These are phyloP conservation scores for Pontederia paniculata DNA, from an alignment of 176 grass and related monocot genomes.

Conservation along the genomic window DNA sequence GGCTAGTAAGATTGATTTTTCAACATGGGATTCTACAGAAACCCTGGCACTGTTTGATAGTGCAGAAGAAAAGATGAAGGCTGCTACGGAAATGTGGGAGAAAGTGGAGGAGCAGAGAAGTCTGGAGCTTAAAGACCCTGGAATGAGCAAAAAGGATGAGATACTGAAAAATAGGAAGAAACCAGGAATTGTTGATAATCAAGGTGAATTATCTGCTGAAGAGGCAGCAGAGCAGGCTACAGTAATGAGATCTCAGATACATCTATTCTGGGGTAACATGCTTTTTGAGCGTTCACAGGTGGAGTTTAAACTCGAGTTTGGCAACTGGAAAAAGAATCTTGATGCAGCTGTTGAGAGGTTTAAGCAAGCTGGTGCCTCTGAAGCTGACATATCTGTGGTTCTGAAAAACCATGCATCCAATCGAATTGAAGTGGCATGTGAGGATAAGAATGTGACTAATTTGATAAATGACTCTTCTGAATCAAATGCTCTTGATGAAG, in stretches of 20 bases:
- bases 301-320: constrained; percentile 63
- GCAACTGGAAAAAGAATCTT: constrained; percentile 73
- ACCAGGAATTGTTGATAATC: constrained; percentile 19
- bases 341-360: constrained; percentile 78
- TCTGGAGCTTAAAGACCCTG: constrained; percentile 31
- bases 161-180: constrained; percentile 33
- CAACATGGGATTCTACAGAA: constrained; percentile 28
- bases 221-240: constrained; percentile 57
- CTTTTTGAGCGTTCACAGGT: constrained; percentile 79
- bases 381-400: constrained; percentile 62
- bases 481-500: too few relatives aligned
- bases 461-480: too few relatives aligned
- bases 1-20: constrained; percentile 48
- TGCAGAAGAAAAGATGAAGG: constrained; percentile 78
- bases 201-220: constrained; percentile 29
- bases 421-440: constrained; percentile 20
- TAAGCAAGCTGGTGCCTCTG: constrained; percentile 45
- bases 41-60: constrained; percentile 70
- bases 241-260: constrained; percentile 60
- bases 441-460: too few relatives aligned
- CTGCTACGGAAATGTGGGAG: constrained; percentile 77
- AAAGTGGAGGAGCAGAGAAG: constrained; percentile 37
- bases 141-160: constrained; percentile 48
- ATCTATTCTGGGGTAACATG: constrained; percentile 83
- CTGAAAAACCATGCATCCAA: constrained; percentile 87